Conservation (phyloP, 805 yeast genomes). For the Wickerhamiella australiensis region DNA sequence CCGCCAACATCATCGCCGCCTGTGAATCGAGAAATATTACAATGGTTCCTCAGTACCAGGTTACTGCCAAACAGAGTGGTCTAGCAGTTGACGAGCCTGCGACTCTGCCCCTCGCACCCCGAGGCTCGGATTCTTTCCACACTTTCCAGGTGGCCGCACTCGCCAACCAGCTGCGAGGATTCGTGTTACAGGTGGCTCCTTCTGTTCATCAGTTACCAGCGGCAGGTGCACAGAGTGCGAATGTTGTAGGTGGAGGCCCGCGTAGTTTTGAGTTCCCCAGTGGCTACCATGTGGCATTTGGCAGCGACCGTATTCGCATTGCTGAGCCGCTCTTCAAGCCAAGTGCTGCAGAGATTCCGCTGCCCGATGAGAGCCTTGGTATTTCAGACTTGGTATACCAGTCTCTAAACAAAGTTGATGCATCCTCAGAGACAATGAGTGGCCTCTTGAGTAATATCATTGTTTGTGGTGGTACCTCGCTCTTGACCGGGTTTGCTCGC, state of each 20-base stretch:
- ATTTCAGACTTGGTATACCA: constrained; percentile 36
- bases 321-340: constrained; percentile 68
- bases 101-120: constrained; percentile 15
- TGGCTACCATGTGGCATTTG: constrained; percentile 38
- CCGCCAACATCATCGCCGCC: constrained; percentile 46
- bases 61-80: constrained; percentile 27
- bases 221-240: constrained; percentile 1
- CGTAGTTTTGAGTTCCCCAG: constrained; percentile 51
- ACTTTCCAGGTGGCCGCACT: constrained; percentile 47
- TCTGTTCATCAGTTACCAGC: constrained; percentile 5
- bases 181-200: constrained; percentile 37
- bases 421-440: constrained; percentile 50
- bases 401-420: constrained; percentile 37
- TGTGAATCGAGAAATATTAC: constrained; percentile 31
- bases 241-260: constrained; percentile 31
- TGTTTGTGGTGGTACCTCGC: constrained; percentile 71
- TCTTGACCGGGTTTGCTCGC: constrained; percentile 70
- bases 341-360: constrained; percentile 31
- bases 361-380: constrained; percentile 41
- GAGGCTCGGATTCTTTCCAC: constrained; percentile 39
- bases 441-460: constrained; percentile 79
- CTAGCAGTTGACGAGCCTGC: constrained; percentile 31
- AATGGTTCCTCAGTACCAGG: constrained; percentile 28
- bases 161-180: constrained; percentile 66
- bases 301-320: constrained; percentile 41